Percentiles rank a stretch among this genome's conserved stretches.
phyloP scores from a whole-genome alignment of 2,329 filamentous ascomycete genomes.

The Coleophoma cylindrospora region DNA sequence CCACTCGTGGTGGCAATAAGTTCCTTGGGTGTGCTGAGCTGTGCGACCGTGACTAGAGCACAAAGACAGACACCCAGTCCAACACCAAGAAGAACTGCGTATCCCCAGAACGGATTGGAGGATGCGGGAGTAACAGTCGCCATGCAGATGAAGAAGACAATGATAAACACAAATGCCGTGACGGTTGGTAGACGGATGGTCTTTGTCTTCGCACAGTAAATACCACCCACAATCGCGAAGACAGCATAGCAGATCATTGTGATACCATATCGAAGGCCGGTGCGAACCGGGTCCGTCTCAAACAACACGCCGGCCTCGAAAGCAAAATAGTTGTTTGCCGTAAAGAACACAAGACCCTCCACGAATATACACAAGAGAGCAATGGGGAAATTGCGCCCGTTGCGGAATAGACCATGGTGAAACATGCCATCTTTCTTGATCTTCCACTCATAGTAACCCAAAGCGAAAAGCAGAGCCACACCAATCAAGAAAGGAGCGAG shows the following conservation, averaged over 20 bases:
- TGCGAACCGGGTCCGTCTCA: constrained; percentile 28
- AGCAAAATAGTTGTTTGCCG: constrained; percentile 37
- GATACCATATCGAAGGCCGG: constrained; percentile 29
- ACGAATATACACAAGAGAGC: constrained; percentile 29
- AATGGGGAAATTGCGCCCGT: constrained; percentile 32
- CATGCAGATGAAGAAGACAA: constrained; percentile 30
- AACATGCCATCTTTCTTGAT: constrained; percentile 35
- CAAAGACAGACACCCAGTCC: constrained; percentile 30
- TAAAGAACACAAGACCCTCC: constrained; percentile 34
- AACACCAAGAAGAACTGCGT: constrained; percentile 29
- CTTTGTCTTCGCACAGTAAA: constrained; percentile 7
- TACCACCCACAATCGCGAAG: constrained; percentile 25
- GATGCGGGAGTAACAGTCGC: constrained; percentile 24
- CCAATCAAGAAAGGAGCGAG: constrained; percentile 31
- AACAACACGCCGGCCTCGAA: constrained; percentile 24
- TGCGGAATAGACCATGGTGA: constrained; percentile 32
- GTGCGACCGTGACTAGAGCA: constrained; percentile 31
- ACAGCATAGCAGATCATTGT: constrained; percentile 26
- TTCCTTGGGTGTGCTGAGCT: constrained; percentile 31
- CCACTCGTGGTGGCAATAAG: constrained; percentile 27
- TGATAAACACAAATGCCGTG: constrained; percentile 20
- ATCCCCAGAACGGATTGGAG: constrained; percentile 28
- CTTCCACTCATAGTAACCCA: constrained; percentile 29
- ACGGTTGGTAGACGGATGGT: constrained; percentile 18
- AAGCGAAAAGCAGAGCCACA: constrained; percentile 13